Conservation (phyloP, 2,329 filamentous ascomycete genomes). For the Fusarium sp. region DNA sequence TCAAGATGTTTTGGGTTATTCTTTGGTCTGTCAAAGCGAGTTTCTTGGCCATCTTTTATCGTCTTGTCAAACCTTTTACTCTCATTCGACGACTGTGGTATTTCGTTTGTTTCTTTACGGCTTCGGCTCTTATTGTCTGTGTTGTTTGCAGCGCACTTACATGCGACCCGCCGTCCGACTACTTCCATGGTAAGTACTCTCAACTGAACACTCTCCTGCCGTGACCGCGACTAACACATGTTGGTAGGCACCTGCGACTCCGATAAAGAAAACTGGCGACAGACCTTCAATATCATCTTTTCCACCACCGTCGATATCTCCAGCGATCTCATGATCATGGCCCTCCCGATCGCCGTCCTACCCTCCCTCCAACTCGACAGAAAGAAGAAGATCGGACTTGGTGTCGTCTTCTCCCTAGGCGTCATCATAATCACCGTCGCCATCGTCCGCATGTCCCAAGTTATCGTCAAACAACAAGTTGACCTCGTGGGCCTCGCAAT, state of each 20-base stretch:
- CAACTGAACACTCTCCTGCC: rapidly evolving
- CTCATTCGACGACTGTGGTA: slow-evolving; percentile 17
- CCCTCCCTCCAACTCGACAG: slow-evolving; percentile 23
- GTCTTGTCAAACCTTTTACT: slow-evolving; percentile 18
- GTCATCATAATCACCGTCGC: slow-evolving; percentile 24
- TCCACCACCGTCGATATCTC: slow-evolving; percentile 21
- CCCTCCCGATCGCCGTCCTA: slow-evolving; percentile 20
- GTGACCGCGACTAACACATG: rapidly evolving
- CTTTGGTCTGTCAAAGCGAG: slow-evolving; percentile 32
- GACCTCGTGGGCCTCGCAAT: slow-evolving; percentile 24
- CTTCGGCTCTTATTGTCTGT: background rate
- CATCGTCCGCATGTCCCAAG: slow-evolving; percentile 22
- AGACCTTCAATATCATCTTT: slow-evolving; percentile 18
- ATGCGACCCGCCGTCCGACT: slow-evolving; percentile 12
- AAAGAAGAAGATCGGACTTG: slow-evolving; percentile 27
- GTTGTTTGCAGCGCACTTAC: slow-evolving; percentile 20
- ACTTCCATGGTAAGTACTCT: slow-evolving; percentile 11
- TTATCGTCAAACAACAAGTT: slow-evolving; percentile 19
- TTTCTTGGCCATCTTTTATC: slow-evolving; percentile 18
- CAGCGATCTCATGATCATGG: slow-evolving; percentile 30
- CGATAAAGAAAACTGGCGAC: slow-evolving; percentile 11
- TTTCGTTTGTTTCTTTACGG: slow-evolving; percentile 7
- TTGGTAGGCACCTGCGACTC: slow-evolving; percentile 8
- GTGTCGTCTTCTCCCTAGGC: slow-evolving; percentile 17
- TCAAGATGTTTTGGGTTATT: slow-evolving; percentile 30